Evolutionary conservation across 805 yeast genomes (phyloP).

Genomic region (Wickerhamiella shivajii): DNA sequence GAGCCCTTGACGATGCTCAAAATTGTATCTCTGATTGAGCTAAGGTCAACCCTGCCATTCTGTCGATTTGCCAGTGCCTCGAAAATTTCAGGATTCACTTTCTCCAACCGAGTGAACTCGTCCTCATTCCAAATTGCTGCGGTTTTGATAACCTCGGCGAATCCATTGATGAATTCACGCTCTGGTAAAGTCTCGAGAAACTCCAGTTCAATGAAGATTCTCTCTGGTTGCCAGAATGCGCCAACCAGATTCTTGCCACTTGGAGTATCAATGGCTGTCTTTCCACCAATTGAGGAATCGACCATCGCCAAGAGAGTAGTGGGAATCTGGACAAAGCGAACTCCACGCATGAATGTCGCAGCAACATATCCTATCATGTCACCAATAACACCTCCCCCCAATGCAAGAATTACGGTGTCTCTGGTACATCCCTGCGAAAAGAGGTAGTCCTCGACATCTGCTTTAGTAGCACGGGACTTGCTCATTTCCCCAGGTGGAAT

Average conservation of each 20-base stretch:
- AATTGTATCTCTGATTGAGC: slow-evolving; percentile 56
- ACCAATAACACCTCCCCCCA: slow-evolving; percentile 98
- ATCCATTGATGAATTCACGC: slow-evolving; percentile 92
- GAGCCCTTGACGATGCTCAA: slow-evolving; percentile 72
- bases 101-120: slow-evolving; percentile 76
- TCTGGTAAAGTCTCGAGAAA: slow-evolving; percentile 80
- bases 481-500: slow-evolving; percentile 90
- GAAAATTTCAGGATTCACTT: slow-evolving; percentile 54
- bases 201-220: slow-evolving; percentile 74
- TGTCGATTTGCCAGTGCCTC: slow-evolving; percentile 41
- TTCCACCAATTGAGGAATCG: slow-evolving; percentile 95
- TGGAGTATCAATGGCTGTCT: slow-evolving; percentile 96
- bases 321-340: slow-evolving; percentile 84
- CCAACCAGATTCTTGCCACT: slow-evolving; percentile 91
- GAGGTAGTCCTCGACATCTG: slow-evolving; percentile 80
- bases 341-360: slow-evolving; percentile 98
- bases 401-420: slow-evolving; percentile 85
- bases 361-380: slow-evolving; percentile 99
- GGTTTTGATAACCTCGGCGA: slow-evolving; percentile 96
- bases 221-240: slow-evolving; percentile 92
- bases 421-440: slow-evolving; percentile 79
- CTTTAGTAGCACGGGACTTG: slow-evolving; percentile 80
- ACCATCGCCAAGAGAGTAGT: slow-evolving; percentile 94
- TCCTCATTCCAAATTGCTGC: slow-evolving; percentile 94
- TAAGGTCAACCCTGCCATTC: slow-evolving; percentile 43